phyloP scores from a whole-genome alignment of 176 grass and related monocot genomes.

The Tillandsia fasciculata region DNA sequence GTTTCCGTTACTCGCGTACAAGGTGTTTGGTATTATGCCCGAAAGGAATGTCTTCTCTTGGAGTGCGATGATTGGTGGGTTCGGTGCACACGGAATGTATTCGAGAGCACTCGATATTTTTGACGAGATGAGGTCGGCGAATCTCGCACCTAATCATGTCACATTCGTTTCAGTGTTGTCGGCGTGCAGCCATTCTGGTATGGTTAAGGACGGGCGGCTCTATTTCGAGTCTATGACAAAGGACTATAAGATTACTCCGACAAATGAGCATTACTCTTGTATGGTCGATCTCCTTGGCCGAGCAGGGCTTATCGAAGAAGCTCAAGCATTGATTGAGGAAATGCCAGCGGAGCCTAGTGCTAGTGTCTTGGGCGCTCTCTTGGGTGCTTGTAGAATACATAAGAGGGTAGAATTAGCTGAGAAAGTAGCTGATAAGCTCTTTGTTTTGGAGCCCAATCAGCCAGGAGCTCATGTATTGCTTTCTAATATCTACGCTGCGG shows the following conservation, averaged over 20 bases:
- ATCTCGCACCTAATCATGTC: conserved; percentile 6
- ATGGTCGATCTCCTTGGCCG: conserved; percentile 24
- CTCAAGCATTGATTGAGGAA: conserved; percentile 14
- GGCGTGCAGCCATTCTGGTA: conserved; percentile 21
- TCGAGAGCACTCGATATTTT: conserved; percentile 10
- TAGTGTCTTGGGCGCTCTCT: conserved; percentile 18
- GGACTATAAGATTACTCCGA: conserved; percentile 13
- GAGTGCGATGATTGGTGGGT: conserved; percentile 17
- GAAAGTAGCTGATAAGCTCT: conserved; percentile 10
- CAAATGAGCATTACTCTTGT: conserved; percentile 18
- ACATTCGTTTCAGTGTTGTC: conserved; percentile 22
- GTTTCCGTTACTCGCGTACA: neutral
- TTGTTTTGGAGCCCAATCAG: conserved; percentile 17
- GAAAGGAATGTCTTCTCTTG: conserved; percentile 15
- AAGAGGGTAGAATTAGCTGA: conserved; percentile 8
- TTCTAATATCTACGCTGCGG: conserved; percentile 21
- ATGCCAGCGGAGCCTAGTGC: conserved; percentile 5
- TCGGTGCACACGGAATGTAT: conserved; percentile 16
- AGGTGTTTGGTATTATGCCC: conserved; percentile 3
- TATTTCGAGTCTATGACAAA: conserved; percentile 14
- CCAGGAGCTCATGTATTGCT: conserved; percentile 2
- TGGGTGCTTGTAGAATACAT: conserved; percentile 20
- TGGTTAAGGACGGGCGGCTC: conserved; percentile 5
- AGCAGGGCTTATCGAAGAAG: conserved; percentile 16
- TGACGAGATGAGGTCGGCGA: conserved; percentile 2